Base-by-base conservation (phyloP, 1,284 basidiomycete genomes). In the Lentinus polychrous region DNA sequence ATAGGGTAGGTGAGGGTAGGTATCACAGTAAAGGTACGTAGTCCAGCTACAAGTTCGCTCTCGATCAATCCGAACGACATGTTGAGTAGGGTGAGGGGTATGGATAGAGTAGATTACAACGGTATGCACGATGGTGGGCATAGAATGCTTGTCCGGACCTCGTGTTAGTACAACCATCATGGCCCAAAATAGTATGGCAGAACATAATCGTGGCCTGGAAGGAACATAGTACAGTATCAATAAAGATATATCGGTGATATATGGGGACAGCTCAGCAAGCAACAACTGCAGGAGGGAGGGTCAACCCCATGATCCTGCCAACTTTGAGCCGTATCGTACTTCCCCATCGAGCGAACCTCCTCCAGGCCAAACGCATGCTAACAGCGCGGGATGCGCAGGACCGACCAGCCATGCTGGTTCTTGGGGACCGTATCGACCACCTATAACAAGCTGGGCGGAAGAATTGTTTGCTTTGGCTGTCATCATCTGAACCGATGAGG, bases 201-300 rank as follows among this genome's bases (percentile, higher is more conserved):
- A 27, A 5, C 27, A 27, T 10, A 27, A 10, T 10, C 27, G 10
- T 27, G 27, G 27, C 27, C 27, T 27, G 10, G 27, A 4, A 10
- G 4, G 27, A 5, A 10, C 27, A 27, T 27, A 27, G 27, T 27
- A 27, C 27, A 27, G 27, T 27, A 27, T 27, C n/a, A 27, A 27
- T 27, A 27, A 27, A 10, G 27, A 27, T 27, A 27, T 27, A 27
- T 4, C 10, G 27, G 10, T 10, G 27, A 27, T 27, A 10, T 10
- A 15, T 4, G 4, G 12, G 7, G 20, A 6, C n/a, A 7, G 20
- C n/a, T 46, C 33, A 46, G 23, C 38, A 46, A 8, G 34, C 38
- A n/a, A 39, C 45, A 4, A 35, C 34, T 12, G 34, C 35, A 10
- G 45, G 45, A 14, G 45, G 17, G n/a, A 35, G 22, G 34, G 45